These are phyloP conservation scores for Podaxis pistillaris DNA, from an alignment of 768 basidiomycete species.

Conservation along the genomic window DNA sequence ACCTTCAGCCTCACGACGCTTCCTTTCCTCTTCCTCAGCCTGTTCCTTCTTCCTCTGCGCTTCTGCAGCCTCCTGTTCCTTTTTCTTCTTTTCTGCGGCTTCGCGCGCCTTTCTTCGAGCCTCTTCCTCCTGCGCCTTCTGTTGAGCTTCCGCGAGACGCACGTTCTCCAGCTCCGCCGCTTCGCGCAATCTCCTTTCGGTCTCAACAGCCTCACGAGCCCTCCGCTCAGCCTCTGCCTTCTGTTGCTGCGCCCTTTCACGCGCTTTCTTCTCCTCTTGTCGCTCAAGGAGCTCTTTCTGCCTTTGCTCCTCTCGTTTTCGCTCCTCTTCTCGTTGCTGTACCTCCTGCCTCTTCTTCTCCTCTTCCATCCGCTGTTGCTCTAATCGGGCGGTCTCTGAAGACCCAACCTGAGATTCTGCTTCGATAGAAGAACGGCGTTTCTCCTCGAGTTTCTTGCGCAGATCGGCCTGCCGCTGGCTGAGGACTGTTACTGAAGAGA, in stretches of 20 bases:
- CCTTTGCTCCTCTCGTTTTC: not conserved
- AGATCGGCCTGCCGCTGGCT: conserved; percentile 1
- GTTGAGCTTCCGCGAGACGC: not conserved
- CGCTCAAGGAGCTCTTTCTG: not conserved
- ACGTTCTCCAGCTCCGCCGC: not conserved
- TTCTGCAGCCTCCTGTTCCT: not conserved
- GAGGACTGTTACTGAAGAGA: not conserved
- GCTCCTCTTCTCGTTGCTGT: not conserved
- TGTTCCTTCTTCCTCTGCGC: not conserved
- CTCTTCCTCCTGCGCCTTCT: not conserved
- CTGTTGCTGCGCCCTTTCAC: not conserved
- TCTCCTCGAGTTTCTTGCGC: not conserved
- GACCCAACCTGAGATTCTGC: not conserved
- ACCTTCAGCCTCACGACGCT: not conserved
- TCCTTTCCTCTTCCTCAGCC: not conserved
- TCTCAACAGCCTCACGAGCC: not conserved
- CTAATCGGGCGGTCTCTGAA: not conserved
- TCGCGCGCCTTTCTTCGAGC: not conserved
- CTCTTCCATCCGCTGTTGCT: not conserved
- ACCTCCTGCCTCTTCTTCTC: not conserved
- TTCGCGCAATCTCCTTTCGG: not conserved
- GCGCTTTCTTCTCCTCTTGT: conserved; percentile 8
- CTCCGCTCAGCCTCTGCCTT: not conserved
- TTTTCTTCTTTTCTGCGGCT: not conserved
- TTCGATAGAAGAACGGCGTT: not conserved